These are phyloP conservation scores for Globisporangium paddicum DNA, from an alignment of 352 stramenopile genomes.

Conservation along the genomic window DNA sequence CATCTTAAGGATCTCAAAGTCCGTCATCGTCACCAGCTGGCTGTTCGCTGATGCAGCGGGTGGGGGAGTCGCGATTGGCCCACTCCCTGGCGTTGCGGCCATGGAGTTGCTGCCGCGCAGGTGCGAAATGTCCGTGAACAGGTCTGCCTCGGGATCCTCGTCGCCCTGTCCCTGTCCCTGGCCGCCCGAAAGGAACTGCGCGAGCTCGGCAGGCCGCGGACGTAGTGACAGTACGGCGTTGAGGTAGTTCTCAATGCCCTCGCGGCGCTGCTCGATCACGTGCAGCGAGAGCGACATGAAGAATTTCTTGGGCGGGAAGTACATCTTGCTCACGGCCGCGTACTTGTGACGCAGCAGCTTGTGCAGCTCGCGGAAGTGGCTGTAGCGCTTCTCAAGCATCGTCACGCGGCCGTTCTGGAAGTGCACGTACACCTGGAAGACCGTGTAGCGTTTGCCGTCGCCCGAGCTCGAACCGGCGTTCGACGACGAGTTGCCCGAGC, in stretches of 20 bases:
- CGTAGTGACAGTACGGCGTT: conserved; percentile 71
- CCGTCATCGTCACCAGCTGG: conserved; percentile 56
- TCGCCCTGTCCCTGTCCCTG: conserved; percentile 36
- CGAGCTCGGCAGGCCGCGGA: conserved; percentile 59
- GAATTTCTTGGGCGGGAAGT: conserved; percentile 85
- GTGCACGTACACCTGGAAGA: conserved; percentile 76
- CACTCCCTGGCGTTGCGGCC: not conserved
- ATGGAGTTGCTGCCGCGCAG: conserved; percentile 10
- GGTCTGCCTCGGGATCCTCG: conserved; percentile 52
- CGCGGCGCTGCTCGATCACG: conserved; percentile 81
- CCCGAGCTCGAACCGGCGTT: conserved; percentile 10
- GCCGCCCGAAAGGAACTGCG: conserved; percentile 55
- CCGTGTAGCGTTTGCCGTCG: conserved; percentile 63
- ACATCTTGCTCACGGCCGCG: conserved; percentile 71
- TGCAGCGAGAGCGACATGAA: conserved; percentile 85
- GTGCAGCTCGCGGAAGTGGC: conserved; percentile 81
- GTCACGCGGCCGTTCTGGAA: conserved; percentile 61
- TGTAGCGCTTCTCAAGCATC: conserved; percentile 75
- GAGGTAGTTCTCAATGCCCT: conserved; percentile 81
- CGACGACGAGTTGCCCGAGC: conserved; percentile 5
- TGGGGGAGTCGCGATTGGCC: not conserved
- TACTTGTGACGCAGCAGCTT: conserved; percentile 78
- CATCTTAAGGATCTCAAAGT: conserved; percentile 98
- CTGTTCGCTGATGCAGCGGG: not conserved
- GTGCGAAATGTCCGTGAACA: conserved; percentile 32